Percentiles rank a stretch among this genome's conserved stretches.
These are phyloP conservation scores for Agastache rugosa DNA, from an alignment of 257 asterid species.

Conservation along the genomic window DNA sequence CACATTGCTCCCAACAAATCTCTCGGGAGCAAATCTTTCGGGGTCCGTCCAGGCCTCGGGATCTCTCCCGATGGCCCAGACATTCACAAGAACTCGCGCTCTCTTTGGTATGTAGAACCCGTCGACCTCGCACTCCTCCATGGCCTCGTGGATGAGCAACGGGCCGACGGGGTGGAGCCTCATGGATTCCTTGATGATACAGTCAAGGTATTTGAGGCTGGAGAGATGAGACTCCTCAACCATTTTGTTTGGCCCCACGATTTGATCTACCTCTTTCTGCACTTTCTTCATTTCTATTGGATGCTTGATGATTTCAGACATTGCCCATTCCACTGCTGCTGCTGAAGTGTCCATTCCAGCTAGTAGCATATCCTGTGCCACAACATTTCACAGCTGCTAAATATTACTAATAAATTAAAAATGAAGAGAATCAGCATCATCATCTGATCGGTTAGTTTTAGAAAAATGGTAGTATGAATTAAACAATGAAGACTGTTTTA, in stretches of 20 bases:
- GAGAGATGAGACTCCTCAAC: conserved; percentile 46
- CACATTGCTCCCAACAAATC: conserved; percentile 38
- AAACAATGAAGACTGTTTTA: background rate
- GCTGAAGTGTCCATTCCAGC: conserved; percentile 48
- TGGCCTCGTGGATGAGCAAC: conserved; percentile 35
- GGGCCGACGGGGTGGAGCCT: conserved; percentile 45
- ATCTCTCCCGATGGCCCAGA: conserved; percentile 46
- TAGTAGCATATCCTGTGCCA: conserved; percentile 41
- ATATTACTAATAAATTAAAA: too few species aligned
- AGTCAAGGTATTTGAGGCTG: conserved; percentile 35
- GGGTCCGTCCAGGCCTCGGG: conserved; percentile 35
- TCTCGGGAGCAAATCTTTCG: conserved; percentile 39
- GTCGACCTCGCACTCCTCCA: conserved; percentile 41
- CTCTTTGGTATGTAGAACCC: conserved; percentile 34
- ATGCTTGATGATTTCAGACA: conserved; percentile 40
- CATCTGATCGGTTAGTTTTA: background rate
- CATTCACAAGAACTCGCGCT: conserved; percentile 30
- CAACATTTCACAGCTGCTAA: background rate
- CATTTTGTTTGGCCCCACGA: conserved; percentile 30
- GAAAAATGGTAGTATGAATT: background rate
- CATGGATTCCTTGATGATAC: conserved; percentile 38
- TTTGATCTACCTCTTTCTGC: conserved; percentile 37
- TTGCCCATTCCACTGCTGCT: conserved; percentile 41
- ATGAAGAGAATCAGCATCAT: background rate
- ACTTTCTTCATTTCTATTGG: conserved; percentile 40